A percentile compares a stretch with the other conserved stretches of the same genome.
phyloP scores from a whole-genome alignment of 805 yeast species.

The Candida bentonensis region DNA sequence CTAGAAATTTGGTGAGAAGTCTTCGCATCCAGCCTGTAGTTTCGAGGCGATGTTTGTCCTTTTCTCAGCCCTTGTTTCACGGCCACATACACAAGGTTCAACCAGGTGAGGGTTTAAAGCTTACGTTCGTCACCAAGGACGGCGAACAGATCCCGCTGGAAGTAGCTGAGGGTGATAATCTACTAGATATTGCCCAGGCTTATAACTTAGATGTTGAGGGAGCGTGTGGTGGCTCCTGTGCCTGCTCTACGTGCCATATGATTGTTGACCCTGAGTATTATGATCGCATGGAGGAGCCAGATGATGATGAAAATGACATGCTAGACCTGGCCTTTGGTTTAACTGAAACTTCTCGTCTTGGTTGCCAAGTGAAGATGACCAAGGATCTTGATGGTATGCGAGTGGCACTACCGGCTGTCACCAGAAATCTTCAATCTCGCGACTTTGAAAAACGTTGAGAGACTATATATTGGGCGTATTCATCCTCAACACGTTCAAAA shows the following conservation, averaged over 20 bases:
- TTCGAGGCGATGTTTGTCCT: neutral
- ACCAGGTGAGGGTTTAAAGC: slow-evolving; percentile 80
- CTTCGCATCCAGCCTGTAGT: neutral
- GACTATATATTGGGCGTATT: too few species aligned
- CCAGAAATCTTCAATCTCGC: slow-evolving; percentile 72
- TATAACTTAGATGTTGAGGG: slow-evolving; percentile 87
- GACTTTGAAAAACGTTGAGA: slow-evolving; percentile 34
- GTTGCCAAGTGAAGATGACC: slow-evolving; percentile 84
- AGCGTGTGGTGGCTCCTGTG: slow-evolving; percentile 98
- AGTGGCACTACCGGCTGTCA: slow-evolving; percentile 95
- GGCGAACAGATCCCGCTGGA: slow-evolving; percentile 72
- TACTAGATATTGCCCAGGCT: slow-evolving; percentile 91
- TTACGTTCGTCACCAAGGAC: slow-evolving; percentile 85
- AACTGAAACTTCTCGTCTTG: slow-evolving; percentile 91
- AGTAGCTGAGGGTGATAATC: slow-evolving; percentile 83
- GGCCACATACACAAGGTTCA: slow-evolving; percentile 86
- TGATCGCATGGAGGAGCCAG: slow-evolving; percentile 86
- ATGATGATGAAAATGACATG: slow-evolving; percentile 97
- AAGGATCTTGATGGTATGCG: slow-evolving; percentile 87
- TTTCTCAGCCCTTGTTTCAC: slow-evolving; percentile 26
- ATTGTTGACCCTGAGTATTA: slow-evolving; percentile 92
- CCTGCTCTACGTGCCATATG: slow-evolving; percentile 95
- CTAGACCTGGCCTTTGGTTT: slow-evolving; percentile 93
- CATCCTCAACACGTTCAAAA: too few species aligned
- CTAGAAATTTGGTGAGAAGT: neutral